Conservation (phyloP, 768 basidiomycete genomes). For the Podaxis rugospora region DNA sequence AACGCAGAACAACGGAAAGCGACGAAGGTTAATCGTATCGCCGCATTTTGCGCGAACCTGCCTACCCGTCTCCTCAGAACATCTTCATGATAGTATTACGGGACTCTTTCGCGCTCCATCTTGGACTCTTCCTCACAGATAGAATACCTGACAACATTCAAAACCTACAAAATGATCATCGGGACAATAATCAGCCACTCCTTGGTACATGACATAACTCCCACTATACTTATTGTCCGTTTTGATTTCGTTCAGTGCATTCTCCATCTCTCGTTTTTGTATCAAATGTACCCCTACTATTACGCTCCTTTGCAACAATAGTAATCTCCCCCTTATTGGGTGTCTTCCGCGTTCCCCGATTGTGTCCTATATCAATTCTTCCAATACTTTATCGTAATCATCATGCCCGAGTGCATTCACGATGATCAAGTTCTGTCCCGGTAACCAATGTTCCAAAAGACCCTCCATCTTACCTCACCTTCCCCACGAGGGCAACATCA, state of each 20-base stretch:
- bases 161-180: neutral
- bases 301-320: constrained; percentile 8
- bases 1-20: constrained; percentile 9
- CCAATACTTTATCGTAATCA: neutral
- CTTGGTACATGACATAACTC: neutral
- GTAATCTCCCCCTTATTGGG: neutral
- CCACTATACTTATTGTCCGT: constrained; percentile 5
- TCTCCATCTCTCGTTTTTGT: neutral
- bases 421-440: too few species aligned
- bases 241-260: neutral
- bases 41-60: constrained; percentile 21
- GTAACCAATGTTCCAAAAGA: too few species aligned
- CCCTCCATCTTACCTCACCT: too few species aligned
- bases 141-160: neutral
- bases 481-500: too few species aligned
- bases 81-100: neutral
- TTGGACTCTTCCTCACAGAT: neutral
- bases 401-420: neutral
- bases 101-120: neutral
- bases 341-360: neutral
- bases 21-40: constrained; percentile 17
- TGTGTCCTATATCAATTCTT: neutral
- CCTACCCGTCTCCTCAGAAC: constrained; percentile 15
- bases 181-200: neutral
- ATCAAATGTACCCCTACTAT: constrained; percentile 5